phyloP scores from a whole-genome alignment of 306 rosid genomes.

The Vicia sativa region DNA sequence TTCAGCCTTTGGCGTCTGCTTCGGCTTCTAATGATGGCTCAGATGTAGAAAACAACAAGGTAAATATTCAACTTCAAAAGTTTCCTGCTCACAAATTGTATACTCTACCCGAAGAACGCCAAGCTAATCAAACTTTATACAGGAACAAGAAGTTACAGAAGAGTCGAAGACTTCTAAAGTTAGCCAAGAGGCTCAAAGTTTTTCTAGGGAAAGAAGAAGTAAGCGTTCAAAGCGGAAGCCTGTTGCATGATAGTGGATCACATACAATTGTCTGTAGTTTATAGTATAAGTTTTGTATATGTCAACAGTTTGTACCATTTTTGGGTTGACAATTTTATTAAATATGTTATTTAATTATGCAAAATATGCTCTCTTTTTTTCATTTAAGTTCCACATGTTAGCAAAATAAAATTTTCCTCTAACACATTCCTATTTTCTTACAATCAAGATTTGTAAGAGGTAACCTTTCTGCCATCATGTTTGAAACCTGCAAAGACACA shows the following conservation, averaged over 20 bases:
- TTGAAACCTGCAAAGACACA: background rate
- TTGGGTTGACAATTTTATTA: slow-evolving; percentile 60
- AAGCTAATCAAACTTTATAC: slow-evolving; percentile 45
- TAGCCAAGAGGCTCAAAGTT: slow-evolving; percentile 57
- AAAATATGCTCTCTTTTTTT: slow-evolving; percentile 20
- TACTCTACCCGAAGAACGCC: slow-evolving; percentile 21
- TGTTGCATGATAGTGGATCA: slow-evolving; percentile 53
- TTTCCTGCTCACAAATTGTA: slow-evolving; percentile 11
- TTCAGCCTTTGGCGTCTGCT: slow-evolving; percentile 63
- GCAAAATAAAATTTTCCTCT: slow-evolving; percentile 26
- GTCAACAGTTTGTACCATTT: slow-evolving; percentile 58
- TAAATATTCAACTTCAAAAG: slow-evolving; percentile 38
- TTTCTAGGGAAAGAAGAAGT: slow-evolving; percentile 80
- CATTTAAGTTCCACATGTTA: slow-evolving; percentile 14
- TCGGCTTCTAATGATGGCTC: slow-evolving; percentile 56
- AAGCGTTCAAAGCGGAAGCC: slow-evolving; percentile 97
- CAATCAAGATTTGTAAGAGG: background rate
- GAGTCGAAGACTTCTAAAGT: slow-evolving; percentile 63
- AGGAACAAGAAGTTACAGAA: slow-evolving; percentile 66
- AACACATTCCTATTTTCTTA: slow-evolving; percentile 19
- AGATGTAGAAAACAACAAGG: slow-evolving; percentile 68
- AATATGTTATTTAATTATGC: slow-evolving; percentile 42
- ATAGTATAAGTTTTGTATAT: slow-evolving; percentile 71
- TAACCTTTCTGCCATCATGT: background rate
- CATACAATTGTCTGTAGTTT: slow-evolving; percentile 58